These are phyloP conservation scores for Annulohypoxylon truncatum DNA, from an alignment of 2,329 filamentous ascomycete genomes.

Conservation along the genomic window DNA sequence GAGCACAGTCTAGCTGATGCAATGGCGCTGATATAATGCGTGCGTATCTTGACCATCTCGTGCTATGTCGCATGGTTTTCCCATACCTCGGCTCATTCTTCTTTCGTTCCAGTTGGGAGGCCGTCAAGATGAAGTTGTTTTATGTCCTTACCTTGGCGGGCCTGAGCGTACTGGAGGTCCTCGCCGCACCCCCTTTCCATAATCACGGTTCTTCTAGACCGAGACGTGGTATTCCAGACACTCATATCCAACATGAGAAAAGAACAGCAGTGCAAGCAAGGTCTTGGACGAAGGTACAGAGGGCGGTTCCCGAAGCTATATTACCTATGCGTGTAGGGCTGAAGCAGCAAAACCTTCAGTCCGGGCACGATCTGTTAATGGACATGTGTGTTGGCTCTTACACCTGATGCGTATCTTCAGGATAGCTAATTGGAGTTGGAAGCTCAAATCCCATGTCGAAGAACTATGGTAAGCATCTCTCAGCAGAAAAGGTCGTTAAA, in stretches of 20 bases:
- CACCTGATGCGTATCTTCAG: background rate
- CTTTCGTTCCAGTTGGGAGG: conserved; percentile 6
- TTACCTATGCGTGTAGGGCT: conserved; percentile 47
- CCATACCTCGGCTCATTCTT: conserved; percentile 2
- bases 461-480: conserved; percentile 56
- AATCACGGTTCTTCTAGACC: conserved; percentile 1
- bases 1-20: conserved; percentile 21
- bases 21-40: conserved; percentile 26
- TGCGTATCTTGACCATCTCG: conserved; percentile 5
- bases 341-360: conserved; percentile 44
- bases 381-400: conserved; percentile 42
- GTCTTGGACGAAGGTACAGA: conserved; percentile 41
- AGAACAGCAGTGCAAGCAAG: conserved; percentile 37
- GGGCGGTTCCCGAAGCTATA: conserved; percentile 39
- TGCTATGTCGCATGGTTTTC: conserved; percentile 7
- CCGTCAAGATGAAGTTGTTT: conserved; percentile 40
- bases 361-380: conserved; percentile 45
- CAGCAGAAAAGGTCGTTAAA: conserved; percentile 52
- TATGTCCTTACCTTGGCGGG: conserved; percentile 31
- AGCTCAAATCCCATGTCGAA: conserved; percentile 52
- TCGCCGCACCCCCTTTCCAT: conserved; percentile 39
- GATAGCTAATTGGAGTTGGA: conserved; percentile 20
- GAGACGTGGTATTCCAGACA: conserved; percentile 41
- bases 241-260: conserved; percentile 44
- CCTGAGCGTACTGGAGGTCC: conserved; percentile 27